These are phyloP conservation scores for Parachaetomium inaequale DNA, from an alignment of 495 filamentous ascomycete species.

Conservation along the genomic window DNA sequence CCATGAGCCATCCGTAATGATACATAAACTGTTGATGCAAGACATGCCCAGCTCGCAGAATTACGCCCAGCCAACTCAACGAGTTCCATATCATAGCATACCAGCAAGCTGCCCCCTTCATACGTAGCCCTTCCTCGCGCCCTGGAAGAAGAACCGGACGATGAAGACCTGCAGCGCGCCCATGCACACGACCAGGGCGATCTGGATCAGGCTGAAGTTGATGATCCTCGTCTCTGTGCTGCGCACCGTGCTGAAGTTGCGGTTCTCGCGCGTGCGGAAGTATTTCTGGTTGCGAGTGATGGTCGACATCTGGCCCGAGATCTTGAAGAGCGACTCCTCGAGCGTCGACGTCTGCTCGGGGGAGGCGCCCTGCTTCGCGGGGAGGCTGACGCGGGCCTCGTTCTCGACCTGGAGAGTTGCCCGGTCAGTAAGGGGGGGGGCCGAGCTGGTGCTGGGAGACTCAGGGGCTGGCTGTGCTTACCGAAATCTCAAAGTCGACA, in stretches of 20 bases:
- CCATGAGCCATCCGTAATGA: constrained; percentile 28
- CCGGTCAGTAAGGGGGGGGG: constrained; percentile 13
- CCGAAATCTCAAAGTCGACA: constrained; percentile 97
- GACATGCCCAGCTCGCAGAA: constrained; percentile 25
- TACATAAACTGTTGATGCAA: constrained; percentile 24
- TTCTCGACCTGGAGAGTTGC: constrained; percentile 73
- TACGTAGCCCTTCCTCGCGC: constrained; percentile 59
- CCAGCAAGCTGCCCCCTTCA: constrained; percentile 28
- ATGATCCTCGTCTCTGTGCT: constrained; percentile 94
- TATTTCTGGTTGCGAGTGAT: constrained; percentile 98
- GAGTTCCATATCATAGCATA: constrained; percentile 5
- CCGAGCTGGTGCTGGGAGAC: not conserved
- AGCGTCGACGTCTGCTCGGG: constrained; percentile 89
- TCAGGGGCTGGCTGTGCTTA: constrained; percentile 46
- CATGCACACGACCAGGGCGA: constrained; percentile 90
- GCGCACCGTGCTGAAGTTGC: constrained; percentile 96
- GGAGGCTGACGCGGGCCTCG: constrained; percentile 77
- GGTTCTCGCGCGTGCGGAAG: constrained; percentile 97
- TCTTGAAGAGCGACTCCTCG: constrained; percentile 93
- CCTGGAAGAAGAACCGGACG: constrained; percentile 95
- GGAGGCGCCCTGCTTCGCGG: constrained; percentile 83
- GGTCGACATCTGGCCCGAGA: constrained; percentile 91
- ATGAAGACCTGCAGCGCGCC: constrained; percentile 96
- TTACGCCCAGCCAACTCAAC: constrained; percentile 26
- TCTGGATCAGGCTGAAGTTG: constrained; percentile 94